These are phyloP conservation scores for Wickerhamiella shivajii DNA, from an alignment of 805 yeast species.

Conservation along the genomic window DNA sequence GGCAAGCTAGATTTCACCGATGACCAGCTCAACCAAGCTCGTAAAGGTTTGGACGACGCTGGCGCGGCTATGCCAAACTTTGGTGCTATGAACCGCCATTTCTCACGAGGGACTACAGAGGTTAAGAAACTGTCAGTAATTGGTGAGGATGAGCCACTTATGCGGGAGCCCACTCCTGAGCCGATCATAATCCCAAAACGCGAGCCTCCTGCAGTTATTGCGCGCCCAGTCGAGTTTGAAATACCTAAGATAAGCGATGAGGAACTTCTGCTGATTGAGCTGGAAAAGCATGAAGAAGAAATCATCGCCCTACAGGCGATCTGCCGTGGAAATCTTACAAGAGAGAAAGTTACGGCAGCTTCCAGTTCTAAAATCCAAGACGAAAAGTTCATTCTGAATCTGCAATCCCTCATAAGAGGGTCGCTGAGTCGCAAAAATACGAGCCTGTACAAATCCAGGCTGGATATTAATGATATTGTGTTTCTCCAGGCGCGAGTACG, in stretches of 20 bases:
- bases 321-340: slow-evolving; percentile 8
- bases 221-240: background rate
- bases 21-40: slow-evolving; percentile 55
- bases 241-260: slow-evolving; percentile 18
- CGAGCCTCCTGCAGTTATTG: background rate
- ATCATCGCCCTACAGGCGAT: slow-evolving; percentile 48
- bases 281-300: slow-evolving; percentile 21
- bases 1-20: slow-evolving; percentile 50
- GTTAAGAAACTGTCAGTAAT: background rate
- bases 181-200: background rate
- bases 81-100: slow-evolving; percentile 34
- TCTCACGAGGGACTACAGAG: slow-evolving; percentile 17
- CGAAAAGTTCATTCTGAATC: slow-evolving; percentile 2
- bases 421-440: slow-evolving; percentile 4
- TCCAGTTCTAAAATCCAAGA: background rate
- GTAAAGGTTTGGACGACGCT: slow-evolving; percentile 42
- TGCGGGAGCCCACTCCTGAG: background rate
- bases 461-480: background rate
- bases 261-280: slow-evolving; percentile 21
- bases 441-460: background rate
- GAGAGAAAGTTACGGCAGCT: too few species aligned
- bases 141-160: too few species aligned
- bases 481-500: background rate
- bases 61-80: slow-evolving; percentile 71
- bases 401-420: slow-evolving; percentile 14